Evolutionary conservation across 306 rosid species (phyloP).

Genomic region (Citrullus mucosospermus): DNA sequence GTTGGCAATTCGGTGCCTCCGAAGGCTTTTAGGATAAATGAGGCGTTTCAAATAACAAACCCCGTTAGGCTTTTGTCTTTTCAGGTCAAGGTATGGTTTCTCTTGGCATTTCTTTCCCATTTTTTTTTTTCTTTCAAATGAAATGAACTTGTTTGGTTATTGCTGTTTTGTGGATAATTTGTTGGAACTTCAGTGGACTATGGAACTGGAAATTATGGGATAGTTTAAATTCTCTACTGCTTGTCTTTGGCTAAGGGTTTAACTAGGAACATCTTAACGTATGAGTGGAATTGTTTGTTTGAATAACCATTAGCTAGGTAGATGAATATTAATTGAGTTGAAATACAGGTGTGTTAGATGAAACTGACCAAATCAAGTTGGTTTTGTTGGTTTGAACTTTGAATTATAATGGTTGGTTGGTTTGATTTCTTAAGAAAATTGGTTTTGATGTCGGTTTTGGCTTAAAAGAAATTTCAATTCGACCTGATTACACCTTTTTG

Average conservation of each 20-base stretch:
- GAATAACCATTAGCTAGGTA: background rate
- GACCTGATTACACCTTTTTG: background rate
- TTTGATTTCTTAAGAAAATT: background rate
- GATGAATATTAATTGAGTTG: background rate
- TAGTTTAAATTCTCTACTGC: background rate
- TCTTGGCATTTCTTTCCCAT: background rate
- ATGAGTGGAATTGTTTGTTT: background rate
- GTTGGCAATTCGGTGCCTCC: conserved; percentile 27
- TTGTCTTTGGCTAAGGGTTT: background rate
- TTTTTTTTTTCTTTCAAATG: background rate
- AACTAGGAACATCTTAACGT: background rate
- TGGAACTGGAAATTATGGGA: background rate
- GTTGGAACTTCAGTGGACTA: background rate
- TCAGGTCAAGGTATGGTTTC: conserved; percentile 56
- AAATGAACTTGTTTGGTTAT: background rate
- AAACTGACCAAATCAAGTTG: background rate
- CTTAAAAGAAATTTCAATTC: background rate
- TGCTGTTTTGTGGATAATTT: background rate
- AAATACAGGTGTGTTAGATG: background rate
- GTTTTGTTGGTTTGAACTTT: background rate
- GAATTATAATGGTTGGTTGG: background rate
- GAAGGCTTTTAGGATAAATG: conserved; percentile 43
- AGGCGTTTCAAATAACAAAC: conserved; percentile 40
- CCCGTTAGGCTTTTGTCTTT: conserved; percentile 44
- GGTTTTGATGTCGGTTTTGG: background rate